Conservation (phyloP, 176 grass and related monocot species). For the Musa beccarii region DNA sequence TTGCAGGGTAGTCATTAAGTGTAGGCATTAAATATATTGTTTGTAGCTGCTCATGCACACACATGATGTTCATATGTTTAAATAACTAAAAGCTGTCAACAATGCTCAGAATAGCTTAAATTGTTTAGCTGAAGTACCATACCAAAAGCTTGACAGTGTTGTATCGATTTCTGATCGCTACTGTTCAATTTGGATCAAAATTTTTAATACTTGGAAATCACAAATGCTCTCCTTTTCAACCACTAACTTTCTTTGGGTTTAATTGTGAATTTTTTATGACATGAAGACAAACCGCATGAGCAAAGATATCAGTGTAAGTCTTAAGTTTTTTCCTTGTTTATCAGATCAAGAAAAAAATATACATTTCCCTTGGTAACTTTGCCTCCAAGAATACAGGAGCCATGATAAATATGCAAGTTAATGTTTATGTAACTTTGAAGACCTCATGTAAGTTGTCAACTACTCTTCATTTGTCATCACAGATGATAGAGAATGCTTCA, state of each 20-base stretch:
- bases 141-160: no score
- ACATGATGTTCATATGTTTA: no score
- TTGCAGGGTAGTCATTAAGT: no score
- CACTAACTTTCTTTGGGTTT: background rate
- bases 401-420: background rate
- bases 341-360: background rate
- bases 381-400: background rate
- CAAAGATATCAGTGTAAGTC: background rate
- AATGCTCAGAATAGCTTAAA: no score
- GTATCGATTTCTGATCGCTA: no score
- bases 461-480: background rate
- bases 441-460: background rate
- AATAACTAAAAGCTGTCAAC: no score
- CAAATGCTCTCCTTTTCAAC: background rate
- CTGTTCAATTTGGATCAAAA: no score
- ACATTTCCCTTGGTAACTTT: background rate
- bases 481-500: no score
- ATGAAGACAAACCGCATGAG: background rate
- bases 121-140: no score
- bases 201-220: background rate
- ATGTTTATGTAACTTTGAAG: background rate
- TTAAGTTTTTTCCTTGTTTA: background rate
- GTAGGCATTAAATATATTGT: no score
- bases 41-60: no score
- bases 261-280: background rate